Evolutionary conservation across 2,329 filamentous ascomycete genomes (phyloP), one percentile per base, ranked within the genome.

Genomic region (Fusarium sp.): DNA sequence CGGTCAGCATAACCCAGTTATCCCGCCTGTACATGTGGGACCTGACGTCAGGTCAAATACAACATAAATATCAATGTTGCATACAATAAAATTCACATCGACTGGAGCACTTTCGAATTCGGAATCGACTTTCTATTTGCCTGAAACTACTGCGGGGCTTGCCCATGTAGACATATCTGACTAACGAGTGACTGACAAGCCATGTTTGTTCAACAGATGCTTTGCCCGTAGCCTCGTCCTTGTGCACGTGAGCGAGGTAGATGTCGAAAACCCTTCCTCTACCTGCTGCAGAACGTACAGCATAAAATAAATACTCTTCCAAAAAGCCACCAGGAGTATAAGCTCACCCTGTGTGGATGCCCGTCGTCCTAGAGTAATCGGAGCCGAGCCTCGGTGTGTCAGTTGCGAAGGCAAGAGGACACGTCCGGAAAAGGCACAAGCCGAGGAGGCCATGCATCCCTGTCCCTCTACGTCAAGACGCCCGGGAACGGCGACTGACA

Each of bases 101-200:
- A 57, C 12, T 52, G 59, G 24, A 14, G 30, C 27, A 24, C 22
- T 14, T 56, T 24, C 42, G 42, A 37, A 29, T 74, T 71, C 61
- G 69, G 70, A 75, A 75, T 74, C 67, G 69, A 71, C 61, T 58
- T 67, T 72, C 63, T 74, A 75, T 75, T 77, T 76, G 73, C 62
- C 71, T 75, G 75, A 75, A 72, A 77, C 78, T 80, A 81, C 76
- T 78, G 75, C 76, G 74, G 67, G 69, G 72, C 73, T 75, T 77
- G 77, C 72, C 76, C 71, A 66, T 74, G 59, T 73, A 68, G 71
- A 67, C 52, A 65, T 55, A 61, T 57, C 65, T 66, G 78, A 76
- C 69, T 62, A 79, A 76, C 72, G 73, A 80, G 70, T 65, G 76
- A 79, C 78, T 68, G 77, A 75, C 77, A 80, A 78, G 74, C 74